A percentile compares a stretch with the other conserved stretches of the same genome.
These are phyloP conservation scores for Hanseniaspora uvarum DNA, from an alignment of 1,139 yeast genomes.

Conservation along the genomic window DNA sequence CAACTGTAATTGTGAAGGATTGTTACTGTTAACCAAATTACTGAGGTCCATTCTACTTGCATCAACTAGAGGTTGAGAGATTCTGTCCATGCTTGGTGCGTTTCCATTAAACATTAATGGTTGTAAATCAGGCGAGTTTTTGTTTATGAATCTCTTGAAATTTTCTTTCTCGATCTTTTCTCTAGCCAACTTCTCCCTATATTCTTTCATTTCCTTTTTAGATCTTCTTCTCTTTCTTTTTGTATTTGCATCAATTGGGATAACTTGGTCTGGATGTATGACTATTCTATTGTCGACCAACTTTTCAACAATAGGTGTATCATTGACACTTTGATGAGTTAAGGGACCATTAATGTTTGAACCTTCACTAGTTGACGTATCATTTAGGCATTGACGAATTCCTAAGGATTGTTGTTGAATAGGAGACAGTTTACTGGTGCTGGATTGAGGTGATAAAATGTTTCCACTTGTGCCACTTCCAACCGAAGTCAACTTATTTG, in stretches of 20 bases:
- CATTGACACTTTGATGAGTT: slow-evolving; percentile 9
- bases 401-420: neutral
- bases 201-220: slow-evolving; percentile 12
- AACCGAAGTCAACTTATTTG: neutral
- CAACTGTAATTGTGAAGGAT: neutral
- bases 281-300: slow-evolving; percentile 24
- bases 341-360: neutral
- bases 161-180: slow-evolving; percentile 1
- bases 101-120: neutral
- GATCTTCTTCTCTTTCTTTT: slow-evolving; percentile 17
- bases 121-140: neutral
- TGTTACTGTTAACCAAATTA: neutral
- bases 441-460: neutral
- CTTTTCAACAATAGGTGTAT: slow-evolving; percentile 19
- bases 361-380: neutral
- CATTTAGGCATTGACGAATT: neutral
- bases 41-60: neutral
- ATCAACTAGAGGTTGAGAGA: neutral
- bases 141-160: neutral
- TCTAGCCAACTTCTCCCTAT: neutral
- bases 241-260: slow-evolving; percentile 13
- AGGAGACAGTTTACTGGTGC: neutral
- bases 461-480: neutral
- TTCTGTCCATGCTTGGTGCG: neutral
- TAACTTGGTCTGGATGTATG: slow-evolving; percentile 24